Percentiles rank a stretch among this genome's conserved stretches.
Conservation (phyloP, 202 grass and related monocot genomes). For the Schoenoplectus tabernaemontani region DNA sequence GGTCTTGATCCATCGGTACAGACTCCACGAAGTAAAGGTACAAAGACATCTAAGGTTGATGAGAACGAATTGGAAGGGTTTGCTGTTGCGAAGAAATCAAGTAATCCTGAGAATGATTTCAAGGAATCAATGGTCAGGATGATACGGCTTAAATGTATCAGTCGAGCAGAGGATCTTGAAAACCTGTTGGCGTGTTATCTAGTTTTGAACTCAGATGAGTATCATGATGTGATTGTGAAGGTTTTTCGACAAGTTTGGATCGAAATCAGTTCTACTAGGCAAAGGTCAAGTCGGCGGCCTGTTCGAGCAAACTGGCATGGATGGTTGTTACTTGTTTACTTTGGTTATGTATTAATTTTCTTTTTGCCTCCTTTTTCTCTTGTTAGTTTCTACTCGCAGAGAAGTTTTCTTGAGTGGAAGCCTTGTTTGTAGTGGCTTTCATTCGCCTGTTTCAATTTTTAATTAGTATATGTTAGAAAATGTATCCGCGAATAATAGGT, state of each 20-base stretch:
- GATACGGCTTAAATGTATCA: conserved; percentile 26
- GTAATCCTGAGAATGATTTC: conserved; percentile 25
- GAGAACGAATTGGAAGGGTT: conserved; percentile 26
- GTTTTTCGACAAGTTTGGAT: conserved; percentile 35
- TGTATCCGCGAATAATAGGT: too few relatives aligned
- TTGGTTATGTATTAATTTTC: too few relatives aligned
- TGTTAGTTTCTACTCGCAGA: too few relatives aligned
- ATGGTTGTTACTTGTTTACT: not conserved
- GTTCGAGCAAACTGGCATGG: not conserved
- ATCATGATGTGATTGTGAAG: conserved; percentile 33
- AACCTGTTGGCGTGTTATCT: conserved; percentile 32
- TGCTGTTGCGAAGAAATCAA: conserved; percentile 21
- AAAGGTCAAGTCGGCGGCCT: not conserved
- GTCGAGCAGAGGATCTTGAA: conserved; percentile 15
- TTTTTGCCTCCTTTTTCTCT: too few relatives aligned
- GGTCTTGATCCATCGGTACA: conserved; percentile 12
- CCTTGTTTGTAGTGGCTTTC: too few relatives aligned
- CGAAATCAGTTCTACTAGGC: not conserved
- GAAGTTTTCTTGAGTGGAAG: too few relatives aligned
- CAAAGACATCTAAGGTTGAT: not conserved
- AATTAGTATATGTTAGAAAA: too few relatives aligned
- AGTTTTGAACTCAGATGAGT: conserved; percentile 27
- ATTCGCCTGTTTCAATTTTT: too few relatives aligned
- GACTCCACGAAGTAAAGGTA: not conserved
- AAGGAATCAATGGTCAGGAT: conserved; percentile 33